Evolutionary conservation across 2,329 filamentous ascomycete species (phyloP).

Genomic region (Bipolaris victoriae): DNA sequence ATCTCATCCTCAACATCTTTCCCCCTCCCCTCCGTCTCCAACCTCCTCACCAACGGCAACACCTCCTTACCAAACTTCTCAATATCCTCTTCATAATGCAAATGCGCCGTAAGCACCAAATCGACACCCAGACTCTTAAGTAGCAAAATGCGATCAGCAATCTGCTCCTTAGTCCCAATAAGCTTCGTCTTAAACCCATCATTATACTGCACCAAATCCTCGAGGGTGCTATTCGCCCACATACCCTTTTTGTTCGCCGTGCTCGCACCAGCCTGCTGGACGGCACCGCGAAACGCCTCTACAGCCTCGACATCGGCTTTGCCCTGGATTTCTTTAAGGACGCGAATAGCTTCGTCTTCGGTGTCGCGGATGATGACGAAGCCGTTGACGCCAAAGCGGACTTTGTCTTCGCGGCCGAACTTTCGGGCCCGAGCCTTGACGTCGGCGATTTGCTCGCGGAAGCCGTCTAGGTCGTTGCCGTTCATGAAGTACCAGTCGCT

Average conservation of each 20-base stretch:
- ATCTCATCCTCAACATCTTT: constrained; percentile 57
- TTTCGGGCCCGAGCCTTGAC: constrained; percentile 56
- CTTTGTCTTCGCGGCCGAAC: constrained; percentile 52
- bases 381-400: constrained; percentile 59
- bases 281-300: constrained; percentile 57
- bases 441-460: constrained; percentile 58
- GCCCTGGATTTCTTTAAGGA: constrained; percentile 60
- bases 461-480: constrained; percentile 61
- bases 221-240: constrained; percentile 60
- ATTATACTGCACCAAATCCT: constrained; percentile 62
- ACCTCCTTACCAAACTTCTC: constrained; percentile 57
- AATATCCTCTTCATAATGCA: constrained; percentile 62
- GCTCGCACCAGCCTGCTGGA: constrained; percentile 58
- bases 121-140: constrained; percentile 55
- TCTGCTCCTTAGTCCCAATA: constrained; percentile 60
- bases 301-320: constrained; percentile 60
- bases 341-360: constrained; percentile 57
- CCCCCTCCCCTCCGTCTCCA: constrained; percentile 57
- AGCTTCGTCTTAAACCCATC: constrained; percentile 63
- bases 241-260: constrained; percentile 59
- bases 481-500: constrained; percentile 64
- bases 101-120: constrained; percentile 56
- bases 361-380: constrained; percentile 60
- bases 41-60: constrained; percentile 55
- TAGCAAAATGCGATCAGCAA: constrained; percentile 58